These are phyloP conservation scores for Rhizomucor pusillus DNA, from an alignment of 371 early-diverging fungal species.

Conservation along the genomic window DNA sequence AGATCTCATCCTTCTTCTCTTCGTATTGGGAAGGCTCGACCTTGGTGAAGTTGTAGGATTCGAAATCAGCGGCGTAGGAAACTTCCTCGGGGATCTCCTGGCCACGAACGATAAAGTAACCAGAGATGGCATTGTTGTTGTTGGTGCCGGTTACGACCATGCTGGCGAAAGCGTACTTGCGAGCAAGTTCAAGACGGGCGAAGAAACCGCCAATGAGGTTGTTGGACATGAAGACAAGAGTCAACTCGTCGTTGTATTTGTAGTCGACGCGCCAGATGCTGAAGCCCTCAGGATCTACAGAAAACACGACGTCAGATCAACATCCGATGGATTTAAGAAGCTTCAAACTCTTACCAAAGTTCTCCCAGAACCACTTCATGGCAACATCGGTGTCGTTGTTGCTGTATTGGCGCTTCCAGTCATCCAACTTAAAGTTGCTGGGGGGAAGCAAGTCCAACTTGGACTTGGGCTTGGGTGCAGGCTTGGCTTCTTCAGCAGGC, in stretches of 20 bases:
- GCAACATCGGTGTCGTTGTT: slow-evolving; percentile 92
- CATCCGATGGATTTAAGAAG: not conserved
- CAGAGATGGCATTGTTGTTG: slow-evolving; percentile 87
- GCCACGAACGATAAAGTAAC: slow-evolving; percentile 94
- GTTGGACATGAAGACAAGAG: slow-evolving; percentile 80
- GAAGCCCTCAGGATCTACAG: slow-evolving; percentile 70
- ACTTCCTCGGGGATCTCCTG: slow-evolving; percentile 85
- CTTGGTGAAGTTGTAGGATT: slow-evolving; percentile 81
- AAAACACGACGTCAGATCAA: not conserved
- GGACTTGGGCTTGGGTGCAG: slow-evolving; percentile 90
- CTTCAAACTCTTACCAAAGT: slow-evolving; percentile 49
- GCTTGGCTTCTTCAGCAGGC: slow-evolving; percentile 61
- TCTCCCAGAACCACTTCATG: slow-evolving; percentile 91
- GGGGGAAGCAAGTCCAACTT: slow-evolving; percentile 87
- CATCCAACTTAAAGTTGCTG: slow-evolving; percentile 79
- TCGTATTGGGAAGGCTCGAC: slow-evolving; percentile 68
- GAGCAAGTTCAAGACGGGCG: slow-evolving; percentile 89
- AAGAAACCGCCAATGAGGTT: slow-evolving; percentile 92
- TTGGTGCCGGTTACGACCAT: slow-evolving; percentile 85
- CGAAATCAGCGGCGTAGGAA: slow-evolving; percentile 86
- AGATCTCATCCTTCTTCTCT: slow-evolving; percentile 51
- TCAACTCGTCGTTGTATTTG: slow-evolving; percentile 89
- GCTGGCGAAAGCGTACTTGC: slow-evolving; percentile 95
- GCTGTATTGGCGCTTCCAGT: slow-evolving; percentile 96
- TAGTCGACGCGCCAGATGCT: slow-evolving; percentile 85